phyloP scores from a whole-genome alignment of 2,329 filamentous ascomycete genomes.

The Xylaria sp. region DNA sequence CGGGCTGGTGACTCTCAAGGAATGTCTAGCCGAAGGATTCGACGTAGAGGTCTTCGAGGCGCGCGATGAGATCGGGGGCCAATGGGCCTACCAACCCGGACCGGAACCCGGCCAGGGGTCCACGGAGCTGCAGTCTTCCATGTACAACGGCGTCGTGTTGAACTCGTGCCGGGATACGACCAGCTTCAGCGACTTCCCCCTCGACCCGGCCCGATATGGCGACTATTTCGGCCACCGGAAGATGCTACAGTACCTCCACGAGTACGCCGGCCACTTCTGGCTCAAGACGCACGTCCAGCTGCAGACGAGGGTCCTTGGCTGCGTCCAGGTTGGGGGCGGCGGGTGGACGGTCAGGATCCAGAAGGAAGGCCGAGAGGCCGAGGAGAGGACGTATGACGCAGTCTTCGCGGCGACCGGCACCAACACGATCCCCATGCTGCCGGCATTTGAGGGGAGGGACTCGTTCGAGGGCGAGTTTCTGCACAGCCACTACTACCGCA shows the following conservation, averaged over 20 bases:
- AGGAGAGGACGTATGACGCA: conserved; percentile 37
- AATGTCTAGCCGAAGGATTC: conserved; percentile 42
- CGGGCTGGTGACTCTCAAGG: conserved; percentile 42
- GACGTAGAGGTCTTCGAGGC: conserved; percentile 41
- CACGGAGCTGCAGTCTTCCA: conserved; percentile 35
- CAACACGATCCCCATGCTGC: conserved; percentile 36
- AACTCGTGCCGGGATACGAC: conserved; percentile 44
- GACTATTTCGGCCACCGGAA: conserved; percentile 42
- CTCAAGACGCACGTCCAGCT: conserved; percentile 40
- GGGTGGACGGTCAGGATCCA: conserved; percentile 37
- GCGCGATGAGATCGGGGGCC: conserved; percentile 40
- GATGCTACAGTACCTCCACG: conserved; percentile 40
- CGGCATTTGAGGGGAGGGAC: conserved; percentile 37
- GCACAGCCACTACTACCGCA: conserved; percentile 43
- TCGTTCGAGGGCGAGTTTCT: conserved; percentile 39
- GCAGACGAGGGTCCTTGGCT: conserved; percentile 37
- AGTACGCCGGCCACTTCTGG: conserved; percentile 42
- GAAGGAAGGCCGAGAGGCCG: conserved; percentile 13
- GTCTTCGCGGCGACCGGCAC: conserved; percentile 42
- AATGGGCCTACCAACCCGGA: conserved; percentile 42
- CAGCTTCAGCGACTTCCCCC: conserved; percentile 44
- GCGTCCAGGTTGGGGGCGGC: conserved; percentile 30
- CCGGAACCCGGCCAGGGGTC: conserved; percentile 15
- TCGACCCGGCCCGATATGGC: conserved; percentile 42
- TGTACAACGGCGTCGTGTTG: conserved; percentile 41